Percentiles rank a stretch among this genome's conserved stretches.
These are phyloP conservation scores for Aspergillus baeticus DNA, from an alignment of 495 filamentous ascomycete species.

Conservation along the genomic window DNA sequence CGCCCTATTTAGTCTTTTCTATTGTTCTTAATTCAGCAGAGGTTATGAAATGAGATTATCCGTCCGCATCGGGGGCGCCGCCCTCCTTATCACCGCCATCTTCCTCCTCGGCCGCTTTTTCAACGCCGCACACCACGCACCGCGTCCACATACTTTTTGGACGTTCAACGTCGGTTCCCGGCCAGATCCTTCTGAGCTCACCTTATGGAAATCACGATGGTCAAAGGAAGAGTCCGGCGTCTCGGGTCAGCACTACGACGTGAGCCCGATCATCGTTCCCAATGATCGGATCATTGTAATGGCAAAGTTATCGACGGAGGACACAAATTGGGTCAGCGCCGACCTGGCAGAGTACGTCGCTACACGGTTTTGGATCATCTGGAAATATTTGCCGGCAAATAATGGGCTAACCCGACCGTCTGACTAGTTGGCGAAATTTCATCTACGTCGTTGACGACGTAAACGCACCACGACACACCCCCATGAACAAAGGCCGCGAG, in stretches of 20 bases:
- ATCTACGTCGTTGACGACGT: slow-evolving; percentile 48
- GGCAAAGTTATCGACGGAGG: slow-evolving; percentile 36
- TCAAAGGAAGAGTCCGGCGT: slow-evolving; percentile 7
- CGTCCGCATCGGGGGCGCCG: slow-evolving; percentile 34
- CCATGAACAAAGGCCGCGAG: slow-evolving; percentile 48
- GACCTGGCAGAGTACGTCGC: slow-evolving; percentile 41
- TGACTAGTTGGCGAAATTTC: slow-evolving; percentile 41
- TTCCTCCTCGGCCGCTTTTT: slow-evolving; percentile 36
- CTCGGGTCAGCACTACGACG: slow-evolving; percentile 27
- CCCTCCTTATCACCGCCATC: slow-evolving; percentile 36
- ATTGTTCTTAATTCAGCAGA: slow-evolving; percentile 9
- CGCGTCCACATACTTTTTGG: slow-evolving; percentile 29
- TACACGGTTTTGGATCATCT: neutral
- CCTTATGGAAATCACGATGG: slow-evolving; percentile 9
- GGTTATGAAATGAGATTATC: slow-evolving; percentile 47
- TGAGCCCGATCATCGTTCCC: slow-evolving; percentile 35
- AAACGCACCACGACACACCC: slow-evolving; percentile 35
- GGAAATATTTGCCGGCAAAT: neutral
- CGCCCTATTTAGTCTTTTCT: neutral
- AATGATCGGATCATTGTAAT: slow-evolving; percentile 45
- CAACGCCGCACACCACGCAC: slow-evolving; percentile 24
- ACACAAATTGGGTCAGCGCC: slow-evolving; percentile 39
- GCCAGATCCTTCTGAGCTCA: neutral
- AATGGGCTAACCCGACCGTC: neutral
- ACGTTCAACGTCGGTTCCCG: slow-evolving; percentile 27